These are phyloP conservation scores for Filobasidium floriforme DNA, from an alignment of 768 basidiomycete genomes.

Conservation along the genomic window DNA sequence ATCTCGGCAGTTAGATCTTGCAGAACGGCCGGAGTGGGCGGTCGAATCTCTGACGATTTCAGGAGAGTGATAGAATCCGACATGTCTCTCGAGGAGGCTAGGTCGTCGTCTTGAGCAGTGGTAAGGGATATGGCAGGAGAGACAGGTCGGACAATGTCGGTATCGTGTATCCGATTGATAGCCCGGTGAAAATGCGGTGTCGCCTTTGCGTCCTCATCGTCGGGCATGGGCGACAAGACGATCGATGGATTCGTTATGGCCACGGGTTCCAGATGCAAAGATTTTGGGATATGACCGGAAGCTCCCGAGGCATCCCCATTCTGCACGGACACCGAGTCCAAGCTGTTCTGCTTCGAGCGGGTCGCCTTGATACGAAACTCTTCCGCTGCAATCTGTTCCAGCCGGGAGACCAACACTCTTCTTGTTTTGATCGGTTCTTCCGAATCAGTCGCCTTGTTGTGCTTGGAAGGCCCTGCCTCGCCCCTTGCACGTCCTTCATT, in stretches of 20 bases:
- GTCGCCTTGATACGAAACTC: neutral
- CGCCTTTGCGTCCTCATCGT: slow-evolving; percentile 8
- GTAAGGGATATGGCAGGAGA: slow-evolving; percentile 12
- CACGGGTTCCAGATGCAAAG: neutral
- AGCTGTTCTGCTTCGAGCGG: neutral
- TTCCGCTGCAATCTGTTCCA: neutral
- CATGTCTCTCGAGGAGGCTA: neutral
- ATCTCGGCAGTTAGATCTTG: slow-evolving; percentile 13
- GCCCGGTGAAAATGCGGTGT: neutral
- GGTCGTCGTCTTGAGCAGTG: neutral
- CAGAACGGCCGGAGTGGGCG: neutral
- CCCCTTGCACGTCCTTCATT: neutral
- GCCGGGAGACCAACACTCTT: neutral
- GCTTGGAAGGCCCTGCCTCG: neutral
- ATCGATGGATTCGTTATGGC: slow-evolving; percentile 16
- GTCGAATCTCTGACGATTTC: slow-evolving; percentile 25
- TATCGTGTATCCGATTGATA: neutral
- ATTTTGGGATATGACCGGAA: no score
- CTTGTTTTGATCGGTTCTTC: neutral
- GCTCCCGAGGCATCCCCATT: neutral
- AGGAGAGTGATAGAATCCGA: slow-evolving; percentile 28
- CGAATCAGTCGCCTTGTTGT: neutral
- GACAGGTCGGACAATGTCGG: neutral
- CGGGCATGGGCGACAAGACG: slow-evolving; percentile 14
- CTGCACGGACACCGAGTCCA: neutral